phyloP scores from a whole-genome alignment of 768 basidiomycete genomes.

The Hortiboletus flavorubellus region DNA sequence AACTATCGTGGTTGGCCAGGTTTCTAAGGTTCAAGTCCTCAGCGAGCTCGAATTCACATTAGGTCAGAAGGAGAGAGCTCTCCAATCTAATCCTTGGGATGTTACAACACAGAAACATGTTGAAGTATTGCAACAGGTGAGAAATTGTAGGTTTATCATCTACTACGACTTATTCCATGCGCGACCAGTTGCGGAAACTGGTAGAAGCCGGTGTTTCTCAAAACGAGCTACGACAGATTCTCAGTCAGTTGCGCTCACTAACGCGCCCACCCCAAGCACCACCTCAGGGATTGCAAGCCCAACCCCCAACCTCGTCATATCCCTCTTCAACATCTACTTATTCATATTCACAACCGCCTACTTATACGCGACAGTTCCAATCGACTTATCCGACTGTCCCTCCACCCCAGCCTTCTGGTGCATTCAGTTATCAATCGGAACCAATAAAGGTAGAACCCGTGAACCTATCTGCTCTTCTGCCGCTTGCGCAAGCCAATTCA shows the following conservation, averaged over 20 bases:
- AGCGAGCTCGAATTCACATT: constrained; percentile 81
- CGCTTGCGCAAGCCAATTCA: constrained; percentile 23
- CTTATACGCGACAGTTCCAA: constrained; percentile 27
- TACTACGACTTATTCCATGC: constrained; percentile 4
- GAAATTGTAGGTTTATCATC: constrained; percentile 20
- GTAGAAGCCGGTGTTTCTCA: constrained; percentile 81
- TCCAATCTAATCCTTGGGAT: constrained; percentile 76
- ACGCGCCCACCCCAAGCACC: constrained; percentile 41
- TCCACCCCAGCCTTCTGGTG: constrained; percentile 31
- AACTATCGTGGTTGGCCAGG: constrained; percentile 32
- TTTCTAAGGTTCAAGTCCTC: constrained; percentile 76
- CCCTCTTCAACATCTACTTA: constrained; percentile 25
- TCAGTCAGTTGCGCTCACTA: constrained; percentile 63
- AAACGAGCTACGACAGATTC: constrained; percentile 73
- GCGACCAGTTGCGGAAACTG: constrained; percentile 56
- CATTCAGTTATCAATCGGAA: constrained; percentile 26
- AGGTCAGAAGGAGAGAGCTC: constrained; percentile 70
- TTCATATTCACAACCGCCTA: constrained; percentile 31
- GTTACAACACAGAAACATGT: constrained; percentile 65
- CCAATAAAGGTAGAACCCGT: constrained; percentile 30
- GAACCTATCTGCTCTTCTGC: constrained; percentile 30
- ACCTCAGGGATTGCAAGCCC: constrained; percentile 31
- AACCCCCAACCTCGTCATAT: constrained; percentile 24
- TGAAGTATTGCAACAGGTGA: constrained; percentile 75
- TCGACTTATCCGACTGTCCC: constrained; percentile 32